Base-by-base conservation (phyloP, 306 rosid genomes). In the Prosopis cineraria region DNA sequence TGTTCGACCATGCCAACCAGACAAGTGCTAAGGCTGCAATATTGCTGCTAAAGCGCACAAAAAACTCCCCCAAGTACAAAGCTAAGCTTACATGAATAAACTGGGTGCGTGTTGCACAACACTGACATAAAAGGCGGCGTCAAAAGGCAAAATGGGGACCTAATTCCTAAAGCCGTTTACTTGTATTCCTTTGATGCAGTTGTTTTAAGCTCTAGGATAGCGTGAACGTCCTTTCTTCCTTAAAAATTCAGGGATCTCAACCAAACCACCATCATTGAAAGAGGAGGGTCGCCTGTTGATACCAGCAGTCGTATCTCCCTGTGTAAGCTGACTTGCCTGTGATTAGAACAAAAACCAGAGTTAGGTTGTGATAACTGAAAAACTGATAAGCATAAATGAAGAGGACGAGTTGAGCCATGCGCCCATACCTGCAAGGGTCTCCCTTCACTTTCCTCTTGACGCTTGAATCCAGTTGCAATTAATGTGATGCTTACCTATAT, bases 381-480 rank as follows among this genome's bases (percentile, higher is more conserved):
- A 19, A 17, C 30, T 6, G 13, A 20, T 24, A 29, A 34, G 67
- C 40, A 70, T 10, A 12, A 17, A 55, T 20, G 47, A 73, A 73
- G 37, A 73, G 63, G 52, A 31, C 59, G 48, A 14, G 59, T 17
- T 67, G 37, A 70, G 68, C 45, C 44, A n/a, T n/a, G n/a, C n/a
- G n/a, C n/a, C n/a, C n/a, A 70, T 85, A 90, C 97, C 88, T 87
- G 95, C 67, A 80, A 72, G 72, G 91, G 88, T 83, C 89, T 85
- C 53, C 89, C 93, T 48, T 90, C 93, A 70, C 77, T 83, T 77
- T 90, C 97, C 81, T 92, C 96, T 83, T 88, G 96, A 80, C 96
- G 96, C 87, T 92, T 92, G 87, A 92, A 92, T 71, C 97, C 97
- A 74, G 97, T 92, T 7, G 97, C 97, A 84, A 92, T 92, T 13